Evolutionary conservation across 2,329 filamentous ascomycete species (phyloP).

Genomic region (Fusarium stilboides): DNA sequence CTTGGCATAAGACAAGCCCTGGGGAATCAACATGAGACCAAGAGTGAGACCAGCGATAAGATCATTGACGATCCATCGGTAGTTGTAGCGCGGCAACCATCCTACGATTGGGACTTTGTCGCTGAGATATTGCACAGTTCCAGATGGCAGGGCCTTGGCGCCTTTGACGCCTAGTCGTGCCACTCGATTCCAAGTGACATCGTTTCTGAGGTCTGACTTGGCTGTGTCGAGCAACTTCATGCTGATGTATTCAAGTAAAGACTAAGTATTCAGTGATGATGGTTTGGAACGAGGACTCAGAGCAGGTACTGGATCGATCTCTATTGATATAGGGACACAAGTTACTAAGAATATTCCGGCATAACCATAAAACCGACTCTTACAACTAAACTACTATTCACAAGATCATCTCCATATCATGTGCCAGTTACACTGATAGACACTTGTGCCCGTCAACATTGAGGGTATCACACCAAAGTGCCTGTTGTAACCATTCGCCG

Average conservation of each 20-base stretch:
- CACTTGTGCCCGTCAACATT: neutral
- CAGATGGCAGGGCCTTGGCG: constrained; percentile 62
- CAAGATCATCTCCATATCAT: constrained; percentile 4
- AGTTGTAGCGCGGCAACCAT: constrained; percentile 75
- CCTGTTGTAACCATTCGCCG: constrained; percentile 22
- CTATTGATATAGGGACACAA: constrained; percentile 28
- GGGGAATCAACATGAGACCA: constrained; percentile 73
- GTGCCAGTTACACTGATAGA: constrained; percentile 3
- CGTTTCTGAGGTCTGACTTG: constrained; percentile 38
- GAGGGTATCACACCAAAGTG: constrained; percentile 6
- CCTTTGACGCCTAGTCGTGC: constrained; percentile 39
- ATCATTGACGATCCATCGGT: constrained; percentile 74
- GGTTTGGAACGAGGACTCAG: neutral
- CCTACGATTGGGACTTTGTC: constrained; percentile 74
- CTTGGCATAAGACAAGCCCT: constrained; percentile 74
- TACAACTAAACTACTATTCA: neutral
- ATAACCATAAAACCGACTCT: neutral
- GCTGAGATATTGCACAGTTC: constrained; percentile 67
- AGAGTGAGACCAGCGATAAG: constrained; percentile 73
- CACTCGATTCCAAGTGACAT: constrained; percentile 48
- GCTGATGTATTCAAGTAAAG: neutral
- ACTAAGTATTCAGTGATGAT: neutral
- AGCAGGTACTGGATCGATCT: neutral
- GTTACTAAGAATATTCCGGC: neutral
- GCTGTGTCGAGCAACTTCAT: constrained; percentile 45